Conservation (phyloP, 2,329 filamentous ascomycete genomes). For the Xylariaceae sp. region DNA sequence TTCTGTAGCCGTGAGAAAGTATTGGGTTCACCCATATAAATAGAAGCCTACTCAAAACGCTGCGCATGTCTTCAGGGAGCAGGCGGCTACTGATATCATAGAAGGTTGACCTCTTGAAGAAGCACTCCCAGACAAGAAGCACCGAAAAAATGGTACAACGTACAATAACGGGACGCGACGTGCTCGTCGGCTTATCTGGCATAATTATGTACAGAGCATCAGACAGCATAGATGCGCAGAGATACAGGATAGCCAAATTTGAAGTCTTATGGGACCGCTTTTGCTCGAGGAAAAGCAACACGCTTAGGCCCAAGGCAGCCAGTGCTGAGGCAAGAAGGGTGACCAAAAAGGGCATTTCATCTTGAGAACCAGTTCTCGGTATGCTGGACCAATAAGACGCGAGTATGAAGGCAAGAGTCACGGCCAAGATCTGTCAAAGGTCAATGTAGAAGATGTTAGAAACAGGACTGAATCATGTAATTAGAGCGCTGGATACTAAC, state of each 20-base stretch:
- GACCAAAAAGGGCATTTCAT: not conserved
- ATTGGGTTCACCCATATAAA: conserved; percentile 46
- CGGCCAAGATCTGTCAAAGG: too few species aligned
- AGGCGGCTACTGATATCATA: not conserved
- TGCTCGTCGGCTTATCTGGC: not conserved
- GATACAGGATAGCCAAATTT: conserved; percentile 31
- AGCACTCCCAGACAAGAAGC: not conserved
- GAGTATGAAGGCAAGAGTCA: not conserved
- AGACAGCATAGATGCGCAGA: conserved; percentile 30
- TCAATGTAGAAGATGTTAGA: not conserved
- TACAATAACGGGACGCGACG: not conserved
- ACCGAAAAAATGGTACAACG: not conserved
- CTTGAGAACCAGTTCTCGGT: too few species aligned
- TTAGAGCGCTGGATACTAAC: not conserved
- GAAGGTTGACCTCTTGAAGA: not conserved
- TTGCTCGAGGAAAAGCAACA: not conserved
- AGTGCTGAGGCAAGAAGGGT: not conserved
- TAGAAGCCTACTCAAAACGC: conserved; percentile 38
- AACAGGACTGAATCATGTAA: not conserved
- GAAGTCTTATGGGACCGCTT: conserved; percentile 13
- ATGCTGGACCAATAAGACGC: not conserved
- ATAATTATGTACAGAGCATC: conserved; percentile 26
- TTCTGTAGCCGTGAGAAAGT: conserved; percentile 40
- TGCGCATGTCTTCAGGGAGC: conserved; percentile 40
- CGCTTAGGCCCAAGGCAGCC: not conserved